Evolutionary conservation across 2,329 filamentous ascomycete genomes (phyloP).

Genomic region (Phialophora verrucosa): DNA sequence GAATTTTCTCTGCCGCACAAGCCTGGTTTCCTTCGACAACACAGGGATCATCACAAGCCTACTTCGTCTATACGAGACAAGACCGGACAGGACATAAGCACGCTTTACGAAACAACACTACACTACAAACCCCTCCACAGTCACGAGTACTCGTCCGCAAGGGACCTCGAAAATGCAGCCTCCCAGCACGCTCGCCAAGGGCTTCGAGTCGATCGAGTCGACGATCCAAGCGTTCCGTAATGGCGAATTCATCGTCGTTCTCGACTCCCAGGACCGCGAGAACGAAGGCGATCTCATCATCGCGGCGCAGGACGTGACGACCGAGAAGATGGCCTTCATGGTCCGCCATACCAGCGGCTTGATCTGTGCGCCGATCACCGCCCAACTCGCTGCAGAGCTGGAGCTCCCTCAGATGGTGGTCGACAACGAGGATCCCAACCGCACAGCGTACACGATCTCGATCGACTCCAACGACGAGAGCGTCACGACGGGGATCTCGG

Average conservation of each 20-base stretch:
- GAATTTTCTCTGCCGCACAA: slow-evolving; percentile 15
- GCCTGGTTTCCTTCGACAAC: slow-evolving; percentile 3
- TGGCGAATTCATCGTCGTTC: slow-evolving; percentile 93
- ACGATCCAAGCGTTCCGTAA: slow-evolving; percentile 42
- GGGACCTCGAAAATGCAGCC: slow-evolving; percentile 21
- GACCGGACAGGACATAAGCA: slow-evolving; percentile 1
- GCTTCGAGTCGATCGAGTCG: slow-evolving; percentile 44
- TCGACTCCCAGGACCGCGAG: slow-evolving; percentile 89
- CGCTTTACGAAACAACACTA: neutral
- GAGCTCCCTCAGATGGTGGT: slow-evolving; percentile 87
- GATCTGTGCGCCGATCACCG: slow-evolving; percentile 83
- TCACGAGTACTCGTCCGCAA: neutral
- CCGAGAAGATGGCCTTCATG: slow-evolving; percentile 94
- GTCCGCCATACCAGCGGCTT: slow-evolving; percentile 87
- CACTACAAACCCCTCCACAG: neutral
- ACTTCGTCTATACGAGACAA: slow-evolving; percentile 1
- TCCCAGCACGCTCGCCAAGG: slow-evolving; percentile 24
- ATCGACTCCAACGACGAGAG: slow-evolving; percentile 76
- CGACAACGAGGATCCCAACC: slow-evolving; percentile 75
- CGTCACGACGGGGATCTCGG: slow-evolving; percentile 87
- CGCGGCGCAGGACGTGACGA: slow-evolving; percentile 80
- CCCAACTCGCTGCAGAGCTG: slow-evolving; percentile 71
- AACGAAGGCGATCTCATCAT: slow-evolving; percentile 99
- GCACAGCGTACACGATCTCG: slow-evolving; percentile 90
- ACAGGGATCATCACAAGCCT: neutral